Conservation (phyloP, 495 filamentous ascomycete genomes). For the Apiosordaria backusii region DNA sequence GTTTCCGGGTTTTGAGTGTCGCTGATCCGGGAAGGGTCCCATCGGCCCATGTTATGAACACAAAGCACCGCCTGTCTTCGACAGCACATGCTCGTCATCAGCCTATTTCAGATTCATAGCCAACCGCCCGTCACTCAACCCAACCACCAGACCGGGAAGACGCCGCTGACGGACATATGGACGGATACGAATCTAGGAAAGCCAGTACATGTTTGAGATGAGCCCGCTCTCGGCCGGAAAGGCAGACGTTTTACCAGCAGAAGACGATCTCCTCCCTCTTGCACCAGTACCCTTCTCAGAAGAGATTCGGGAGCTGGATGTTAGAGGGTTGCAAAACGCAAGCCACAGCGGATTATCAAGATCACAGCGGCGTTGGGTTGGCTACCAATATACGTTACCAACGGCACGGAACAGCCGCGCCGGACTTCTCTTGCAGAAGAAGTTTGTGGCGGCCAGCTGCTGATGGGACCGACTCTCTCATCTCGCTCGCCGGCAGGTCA, state of each 20-base stretch:
- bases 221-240: neutral
- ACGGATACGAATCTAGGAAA: neutral
- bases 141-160: neutral
- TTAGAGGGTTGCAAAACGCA: neutral
- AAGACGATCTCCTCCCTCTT: too few species aligned
- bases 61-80: neutral
- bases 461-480: neutral
- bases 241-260: neutral
- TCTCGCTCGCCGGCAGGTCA: neutral
- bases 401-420: constrained; percentile 1
- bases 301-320: neutral
- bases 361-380: neutral
- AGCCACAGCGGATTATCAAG: neutral
- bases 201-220: neutral
- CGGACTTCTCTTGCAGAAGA: neutral
- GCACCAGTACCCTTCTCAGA: neutral
- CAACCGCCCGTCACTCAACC: neutral
- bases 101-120: neutral
- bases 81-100: neutral
- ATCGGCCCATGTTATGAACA: neutral
- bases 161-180: neutral
- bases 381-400: neutral
- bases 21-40: neutral
- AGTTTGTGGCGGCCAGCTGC: neutral
- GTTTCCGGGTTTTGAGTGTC: too few species aligned